Conservation (phyloP, 176 grass and related monocot genomes). For the Triticum timopheevii region DNA sequence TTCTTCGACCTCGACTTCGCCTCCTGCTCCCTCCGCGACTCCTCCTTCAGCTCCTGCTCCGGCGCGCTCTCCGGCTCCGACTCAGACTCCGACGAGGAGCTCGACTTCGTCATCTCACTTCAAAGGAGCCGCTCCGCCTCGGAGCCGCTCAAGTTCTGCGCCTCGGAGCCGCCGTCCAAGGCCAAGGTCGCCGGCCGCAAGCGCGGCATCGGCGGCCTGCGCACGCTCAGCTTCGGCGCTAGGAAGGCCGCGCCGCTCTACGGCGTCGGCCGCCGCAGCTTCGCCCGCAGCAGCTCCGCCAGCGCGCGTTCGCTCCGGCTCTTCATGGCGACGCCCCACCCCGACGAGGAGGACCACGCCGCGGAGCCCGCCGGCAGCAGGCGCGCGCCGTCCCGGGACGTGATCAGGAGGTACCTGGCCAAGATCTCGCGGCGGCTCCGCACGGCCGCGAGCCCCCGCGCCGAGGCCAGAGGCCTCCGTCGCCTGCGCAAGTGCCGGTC, state of each 20-base stretch:
- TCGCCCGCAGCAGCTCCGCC: conserved; percentile 39
- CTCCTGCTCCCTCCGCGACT: conserved; percentile 32
- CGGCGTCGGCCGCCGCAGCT: not conserved
- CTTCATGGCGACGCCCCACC: conserved; percentile 20
- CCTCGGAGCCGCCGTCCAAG: not conserved
- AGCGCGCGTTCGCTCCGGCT: conserved; percentile 36
- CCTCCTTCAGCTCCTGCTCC: conserved; percentile 35
- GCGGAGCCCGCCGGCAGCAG: not conserved
- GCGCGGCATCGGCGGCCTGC: conserved; percentile 21
- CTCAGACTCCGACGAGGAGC: conserved; percentile 31
- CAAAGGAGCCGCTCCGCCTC: conserved; percentile 42
- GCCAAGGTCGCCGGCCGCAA: not conserved
- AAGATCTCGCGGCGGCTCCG: conserved; percentile 62
- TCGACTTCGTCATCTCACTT: conserved; percentile 51
- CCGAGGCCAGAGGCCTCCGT: conserved; percentile 15
- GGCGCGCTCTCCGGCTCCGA: conserved; percentile 21
- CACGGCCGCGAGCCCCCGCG: not conserved
- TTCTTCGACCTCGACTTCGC: conserved; percentile 75
- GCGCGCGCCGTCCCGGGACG: conserved; percentile 24
- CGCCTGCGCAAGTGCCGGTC: conserved; percentile 67
- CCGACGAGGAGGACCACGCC: not conserved
- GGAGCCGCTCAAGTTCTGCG: conserved; percentile 18
- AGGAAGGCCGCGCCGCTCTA: conserved; percentile 50
- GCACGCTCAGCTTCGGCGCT: conserved; percentile 43
- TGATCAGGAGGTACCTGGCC: conserved; percentile 58